These are phyloP conservation scores for Claviceps pazoutovae DNA, from an alignment of 2,329 filamentous ascomycete genomes.

Conservation along the genomic window DNA sequence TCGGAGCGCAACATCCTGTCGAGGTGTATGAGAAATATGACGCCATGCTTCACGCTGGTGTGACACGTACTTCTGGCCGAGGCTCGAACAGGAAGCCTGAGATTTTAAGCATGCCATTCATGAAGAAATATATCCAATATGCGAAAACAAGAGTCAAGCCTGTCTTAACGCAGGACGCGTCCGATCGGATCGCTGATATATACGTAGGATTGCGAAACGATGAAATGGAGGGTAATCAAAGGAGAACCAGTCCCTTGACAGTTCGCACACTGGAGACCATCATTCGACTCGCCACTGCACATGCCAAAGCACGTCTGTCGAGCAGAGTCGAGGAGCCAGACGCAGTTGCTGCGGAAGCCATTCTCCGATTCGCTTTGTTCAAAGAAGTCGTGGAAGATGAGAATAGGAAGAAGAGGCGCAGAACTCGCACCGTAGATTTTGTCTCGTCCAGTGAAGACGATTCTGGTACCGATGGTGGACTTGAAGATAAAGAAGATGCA, in stretches of 20 bases:
- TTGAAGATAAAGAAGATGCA: slow-evolving; percentile 43
- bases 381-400: slow-evolving; percentile 79
- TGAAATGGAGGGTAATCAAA: slow-evolving; percentile 85
- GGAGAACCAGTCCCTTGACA: slow-evolving; percentile 87
- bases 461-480: slow-evolving; percentile 41
- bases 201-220: slow-evolving; percentile 93
- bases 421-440: slow-evolving; percentile 44
- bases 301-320: slow-evolving; percentile 83
- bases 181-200: slow-evolving; percentile 78
- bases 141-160: slow-evolving; percentile 87
- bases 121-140: slow-evolving; percentile 99
- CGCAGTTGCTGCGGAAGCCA: slow-evolving; percentile 73
- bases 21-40: slow-evolving; percentile 96
- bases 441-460: slow-evolving; percentile 46
- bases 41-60: slow-evolving; percentile 85
- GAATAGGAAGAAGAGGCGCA: slow-evolving; percentile 71
- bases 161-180: slow-evolving; percentile 76
- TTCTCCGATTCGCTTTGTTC: slow-evolving; percentile 89
- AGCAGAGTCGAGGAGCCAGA: slow-evolving; percentile 82
- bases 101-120: slow-evolving; percentile 89
- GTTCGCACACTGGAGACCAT: slow-evolving; percentile 94
- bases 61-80: slow-evolving; percentile 61
- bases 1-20: slow-evolving; percentile 58
- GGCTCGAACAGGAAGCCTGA: slow-evolving; percentile 66
- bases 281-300: slow-evolving; percentile 93